Conservation (phyloP, 192 early-diverging fungal species). For the Obelidium mucronatum region DNA sequence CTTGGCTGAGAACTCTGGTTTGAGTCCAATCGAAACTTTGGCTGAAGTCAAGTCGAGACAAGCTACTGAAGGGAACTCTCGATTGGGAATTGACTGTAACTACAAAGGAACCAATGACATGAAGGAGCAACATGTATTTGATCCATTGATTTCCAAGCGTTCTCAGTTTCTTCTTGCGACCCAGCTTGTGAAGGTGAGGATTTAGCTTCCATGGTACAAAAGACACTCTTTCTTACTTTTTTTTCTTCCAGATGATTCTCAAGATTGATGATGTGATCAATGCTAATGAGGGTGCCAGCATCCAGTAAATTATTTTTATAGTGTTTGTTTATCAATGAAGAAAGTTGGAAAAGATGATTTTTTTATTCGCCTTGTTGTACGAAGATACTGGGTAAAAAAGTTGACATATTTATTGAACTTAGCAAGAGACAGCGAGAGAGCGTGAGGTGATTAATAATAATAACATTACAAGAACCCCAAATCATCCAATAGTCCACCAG, state of each 20-base stretch:
- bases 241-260: constrained; percentile 33
- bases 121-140: constrained; percentile 97
- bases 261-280: constrained; percentile 63
- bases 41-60: constrained; percentile 96
- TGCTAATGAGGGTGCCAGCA: constrained; percentile 12
- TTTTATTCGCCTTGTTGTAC: too few relatives aligned
- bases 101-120: constrained; percentile 92
- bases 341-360: too few relatives aligned
- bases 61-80: constrained; percentile 81
- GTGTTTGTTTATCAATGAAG: too few relatives aligned
- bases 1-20: constrained; percentile 97
- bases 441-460: too few relatives aligned
- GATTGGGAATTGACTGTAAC: constrained; percentile 97
- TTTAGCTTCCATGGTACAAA: constrained; percentile 91
- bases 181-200: constrained; percentile 98
- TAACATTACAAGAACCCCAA: too few relatives aligned
- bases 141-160: constrained; percentile 99
- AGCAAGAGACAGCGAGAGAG: too few relatives aligned
- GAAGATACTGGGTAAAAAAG: too few relatives aligned
- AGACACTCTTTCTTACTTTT: not conserved
- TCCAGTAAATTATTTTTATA: too few relatives aligned
- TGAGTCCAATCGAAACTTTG: constrained; percentile 95
- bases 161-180: constrained; percentile 98
- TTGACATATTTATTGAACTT: too few relatives aligned
- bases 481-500: too few relatives aligned